A percentile compares a stretch with the other conserved stretches of the same genome.
phyloP scores from a whole-genome alignment of 805 yeast species.

The Jamesozyma jinghongensis region DNA sequence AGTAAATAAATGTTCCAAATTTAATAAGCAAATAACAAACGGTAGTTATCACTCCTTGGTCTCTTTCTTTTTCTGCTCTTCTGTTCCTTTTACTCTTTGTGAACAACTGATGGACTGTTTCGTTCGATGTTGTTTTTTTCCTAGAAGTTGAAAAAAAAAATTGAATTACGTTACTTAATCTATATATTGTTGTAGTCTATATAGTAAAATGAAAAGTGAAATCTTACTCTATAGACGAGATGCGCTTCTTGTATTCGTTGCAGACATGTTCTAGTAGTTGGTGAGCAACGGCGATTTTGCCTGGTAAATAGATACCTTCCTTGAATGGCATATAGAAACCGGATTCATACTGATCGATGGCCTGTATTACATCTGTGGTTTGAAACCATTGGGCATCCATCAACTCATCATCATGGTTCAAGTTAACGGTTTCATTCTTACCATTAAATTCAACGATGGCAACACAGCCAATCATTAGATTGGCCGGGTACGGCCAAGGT shows the following conservation, averaged over 20 bases:
- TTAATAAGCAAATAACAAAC: too few species aligned
- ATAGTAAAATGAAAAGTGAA: too few species aligned
- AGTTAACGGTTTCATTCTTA: conserved; percentile 50
- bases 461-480: conserved; percentile 86
- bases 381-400: conserved; percentile 83
- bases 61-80: too few species aligned
- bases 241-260: background rate
- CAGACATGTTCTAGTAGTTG: conserved; percentile 15
- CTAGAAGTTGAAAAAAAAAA: too few species aligned
- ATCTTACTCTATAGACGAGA: too few species aligned
- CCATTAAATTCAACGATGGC: conserved; percentile 69
- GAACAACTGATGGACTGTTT: too few species aligned
- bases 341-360: conserved; percentile 24
- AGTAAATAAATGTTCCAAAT: too few species aligned
- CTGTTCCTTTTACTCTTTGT: too few species aligned
- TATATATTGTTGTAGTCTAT: too few species aligned
- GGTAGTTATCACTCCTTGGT: too few species aligned
- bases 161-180: too few species aligned
- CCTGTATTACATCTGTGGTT: conserved; percentile 38
- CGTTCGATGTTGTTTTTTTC: too few species aligned
- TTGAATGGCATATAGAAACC: conserved; percentile 17
- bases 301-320: conserved; percentile 23
- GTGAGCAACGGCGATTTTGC: conserved; percentile 25
- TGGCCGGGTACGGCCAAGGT: conserved; percentile 98
- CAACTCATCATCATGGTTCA: conserved; percentile 80